Evolutionary conservation across 1,284 basidiomycete genomes (phyloP), one percentile per base, ranked within the genome.

Genomic region (Moesziomyces globuligerus): DNA sequence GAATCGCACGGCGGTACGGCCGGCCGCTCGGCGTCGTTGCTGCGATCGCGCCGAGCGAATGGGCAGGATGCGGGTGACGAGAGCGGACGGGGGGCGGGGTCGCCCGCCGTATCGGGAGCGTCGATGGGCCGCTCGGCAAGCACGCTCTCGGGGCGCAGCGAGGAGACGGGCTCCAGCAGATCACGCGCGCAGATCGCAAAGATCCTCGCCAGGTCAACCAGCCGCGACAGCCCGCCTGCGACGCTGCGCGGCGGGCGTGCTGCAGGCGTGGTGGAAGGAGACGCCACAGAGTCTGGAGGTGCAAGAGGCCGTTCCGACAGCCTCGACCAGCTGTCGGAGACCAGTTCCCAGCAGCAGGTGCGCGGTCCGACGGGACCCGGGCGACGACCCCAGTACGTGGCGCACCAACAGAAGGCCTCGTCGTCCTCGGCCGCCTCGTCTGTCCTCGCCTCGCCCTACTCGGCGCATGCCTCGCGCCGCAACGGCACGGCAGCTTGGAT

Each of bases 171-270:
- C 15, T 51, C 55, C 2, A 55, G 48, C 17, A 49, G 64, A 4
- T 67, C 69, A 4, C 54, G 61, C 9, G 68, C 70, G 15, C 72
- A 76, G 34, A 74, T 77, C 20, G 75, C 75, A 15, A 72, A 77
- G 61, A 77, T 77, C 32, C 44, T 77, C 1, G 69, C 73, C 1
- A 38, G 75, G 5, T 77, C 75, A 1, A 60, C 66, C 17, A 54
- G 53, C 13, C 48, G 64, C 10, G 48, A 59, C 10, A 55, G 56
- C 23, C 26, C 57, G 2, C 44, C 39, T 11, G n/a, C 25, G 32
- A 34, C 15, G 32, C 13, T 34, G 32, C 11, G 32, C 15, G 7
- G 10, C 6, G 32, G 13, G 17, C 32, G 15, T 17, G 15, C 15
- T 7, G 32, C 32, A 17, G 32, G 17, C 7, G 32, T 17, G 32